These are phyloP conservation scores for Trichosporon sp. DNA, from an alignment of 1,284 basidiomycete genomes.

Conservation along the genomic window DNA sequence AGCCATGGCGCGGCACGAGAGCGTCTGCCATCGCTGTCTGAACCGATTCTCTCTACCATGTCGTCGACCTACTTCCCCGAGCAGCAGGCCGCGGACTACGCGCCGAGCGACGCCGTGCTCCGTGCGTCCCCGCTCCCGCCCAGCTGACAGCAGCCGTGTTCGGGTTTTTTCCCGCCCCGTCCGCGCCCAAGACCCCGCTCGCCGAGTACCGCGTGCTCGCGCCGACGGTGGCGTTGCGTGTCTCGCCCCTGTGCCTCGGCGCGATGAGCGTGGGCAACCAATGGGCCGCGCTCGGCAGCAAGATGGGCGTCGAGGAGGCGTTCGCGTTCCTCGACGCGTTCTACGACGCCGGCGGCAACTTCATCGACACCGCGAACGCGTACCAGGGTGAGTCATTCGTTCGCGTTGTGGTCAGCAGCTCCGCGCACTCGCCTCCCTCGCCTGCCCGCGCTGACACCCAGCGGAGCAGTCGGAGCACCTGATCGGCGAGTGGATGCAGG, in stretches of 20 bases:
- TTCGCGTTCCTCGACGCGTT: slow-evolving; percentile 45
- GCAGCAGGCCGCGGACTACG: background rate
- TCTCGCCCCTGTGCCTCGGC: slow-evolving; percentile 55
- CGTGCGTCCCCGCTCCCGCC: background rate
- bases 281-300: slow-evolving; percentile 5
- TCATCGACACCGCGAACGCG: slow-evolving; percentile 47
- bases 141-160: background rate
- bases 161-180: background rate
- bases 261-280: slow-evolving; percentile 54
- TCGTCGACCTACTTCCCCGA: background rate
- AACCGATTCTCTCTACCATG: too few species aligned
- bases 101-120: background rate
- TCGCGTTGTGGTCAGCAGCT: slow-evolving; percentile 1
- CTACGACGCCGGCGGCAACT: slow-evolving; percentile 42
- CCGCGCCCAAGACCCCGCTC: slow-evolving; percentile 17
- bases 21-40: too few species aligned
- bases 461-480: slow-evolving; percentile 43
- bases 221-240: slow-evolving; percentile 45
- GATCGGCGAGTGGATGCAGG: slow-evolving; percentile 51
- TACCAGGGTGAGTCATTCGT: slow-evolving; percentile 31
- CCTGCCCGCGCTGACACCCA: background rate
- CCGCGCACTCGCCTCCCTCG: background rate
- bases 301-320: slow-evolving; percentile 20
- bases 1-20: too few species aligned
- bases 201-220: slow-evolving; percentile 31